Evolutionary conservation across 148 eudicot species (phyloP), one percentile per base, ranked within the genome.

Genomic region (Polygonum maritimum): DNA sequence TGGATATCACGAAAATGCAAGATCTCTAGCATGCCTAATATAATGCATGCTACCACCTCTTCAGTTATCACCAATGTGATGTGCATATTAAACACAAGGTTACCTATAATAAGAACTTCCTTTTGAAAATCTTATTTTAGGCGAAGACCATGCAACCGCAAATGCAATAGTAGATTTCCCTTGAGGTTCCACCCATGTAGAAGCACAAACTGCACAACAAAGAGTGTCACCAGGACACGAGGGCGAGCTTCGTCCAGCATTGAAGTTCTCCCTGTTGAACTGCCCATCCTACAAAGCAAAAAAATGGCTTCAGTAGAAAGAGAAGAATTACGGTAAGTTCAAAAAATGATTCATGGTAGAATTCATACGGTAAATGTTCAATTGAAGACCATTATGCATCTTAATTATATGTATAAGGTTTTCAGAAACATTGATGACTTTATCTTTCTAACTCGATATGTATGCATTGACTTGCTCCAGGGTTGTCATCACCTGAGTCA

Each of bases 151-250:
- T 80, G 99, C 87, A 81, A 95, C 85, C 75, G 88, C 81, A 83
- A 95, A 95, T 48, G 99, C 94, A 74, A 95, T 84, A 36, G 98
- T 95, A 84, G 92, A 87, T 79, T 88, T 95, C 80, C 99, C 99
- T 79, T 95, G 97, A 84, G 99, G 92, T 82, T 95, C 99, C 80
- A 95, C 98, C 99, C 98, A 92, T 69, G 97, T 63, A 40, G 97
- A 90, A 84, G 99, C 99, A 75, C 94, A 90, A 76, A 95, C 97
- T 4, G 97, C 98, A 75, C 94, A 97, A 80, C 99, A 95, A 58
- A 78, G 86, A 55, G 99, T 84, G 70, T 95, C 99, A 48, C 98
- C 99, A 69, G 90, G 89, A 78, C 83, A 84, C 22, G 99, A 92
- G 69, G 91, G 98, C 88, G 87, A 85, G 87, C 90, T 95, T 72